A percentile compares a stretch with the other conserved stretches of the same genome.
These are phyloP conservation scores for Globisporangium mamillatum DNA, from an alignment of 352 stramenopile species.

Conservation along the genomic window DNA sequence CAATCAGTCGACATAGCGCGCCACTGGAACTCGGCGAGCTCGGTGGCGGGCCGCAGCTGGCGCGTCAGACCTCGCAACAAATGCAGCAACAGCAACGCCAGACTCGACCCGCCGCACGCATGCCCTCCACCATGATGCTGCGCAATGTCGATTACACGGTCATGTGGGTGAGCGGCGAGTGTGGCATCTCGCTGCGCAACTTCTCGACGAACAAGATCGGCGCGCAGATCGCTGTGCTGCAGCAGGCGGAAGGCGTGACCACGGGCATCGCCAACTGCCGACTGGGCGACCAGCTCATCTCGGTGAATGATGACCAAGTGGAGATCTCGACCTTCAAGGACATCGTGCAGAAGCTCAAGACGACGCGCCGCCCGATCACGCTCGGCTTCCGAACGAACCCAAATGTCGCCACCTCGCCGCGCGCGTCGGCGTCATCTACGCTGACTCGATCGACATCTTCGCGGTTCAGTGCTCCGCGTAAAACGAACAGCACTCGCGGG, in stretches of 20 bases:
- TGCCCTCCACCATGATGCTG: conserved; percentile 1
- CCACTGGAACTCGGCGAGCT: conserved; percentile 15
- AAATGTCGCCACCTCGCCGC: conserved; percentile 65
- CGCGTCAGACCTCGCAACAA: conserved; percentile 31
- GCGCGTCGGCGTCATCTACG: conserved; percentile 13
- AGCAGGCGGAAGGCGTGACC: conserved; percentile 74
- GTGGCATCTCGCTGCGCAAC: conserved; percentile 81
- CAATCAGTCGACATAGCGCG: conserved; percentile 17
- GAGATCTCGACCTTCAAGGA: conserved; percentile 55
- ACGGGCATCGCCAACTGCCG: conserved; percentile 76
- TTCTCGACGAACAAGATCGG: conserved; percentile 75
- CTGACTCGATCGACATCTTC: not conserved
- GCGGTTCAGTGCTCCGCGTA: not conserved
- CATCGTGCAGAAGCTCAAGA: conserved; percentile 82
- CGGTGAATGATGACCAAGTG: conserved; percentile 69
- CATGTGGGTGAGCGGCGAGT: conserved; percentile 81
- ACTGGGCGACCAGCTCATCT: conserved; percentile 72
- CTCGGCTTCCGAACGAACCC: conserved; percentile 69
- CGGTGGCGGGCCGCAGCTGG: conserved; percentile 14
- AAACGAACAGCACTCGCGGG: not conserved
- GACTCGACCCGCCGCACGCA: not conserved
- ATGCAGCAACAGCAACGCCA: conserved; percentile 23
- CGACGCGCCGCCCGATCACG: conserved; percentile 58
- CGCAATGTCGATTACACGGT: conserved; percentile 56
- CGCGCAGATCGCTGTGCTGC: conserved; percentile 75